A percentile compares a stretch with the other conserved stretches of the same genome.
phyloP scores from a whole-genome alignment of 495 filamentous ascomycete genomes.

The Talaromyces trachyspermus region DNA sequence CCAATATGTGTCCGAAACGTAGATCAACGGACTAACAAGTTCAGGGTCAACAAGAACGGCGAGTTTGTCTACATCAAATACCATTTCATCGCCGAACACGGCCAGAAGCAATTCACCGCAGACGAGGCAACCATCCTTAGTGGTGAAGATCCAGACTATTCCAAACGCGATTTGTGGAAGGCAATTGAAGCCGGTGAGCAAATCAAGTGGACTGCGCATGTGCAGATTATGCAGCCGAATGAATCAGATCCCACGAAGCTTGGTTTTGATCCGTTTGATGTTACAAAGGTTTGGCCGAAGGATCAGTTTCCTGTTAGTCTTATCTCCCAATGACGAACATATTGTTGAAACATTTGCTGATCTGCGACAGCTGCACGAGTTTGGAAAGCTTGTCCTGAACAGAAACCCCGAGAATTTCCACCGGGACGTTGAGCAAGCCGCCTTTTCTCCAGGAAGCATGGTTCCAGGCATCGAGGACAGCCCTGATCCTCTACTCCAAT shows the following conservation, averaged over 20 bases:
- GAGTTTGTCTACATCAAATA: constrained; percentile 53
- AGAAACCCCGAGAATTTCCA: constrained; percentile 68
- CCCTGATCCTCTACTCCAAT: constrained; percentile 43
- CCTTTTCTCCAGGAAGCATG: constrained; percentile 42
- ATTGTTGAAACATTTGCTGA: not conserved
- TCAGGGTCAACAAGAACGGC: constrained; percentile 42
- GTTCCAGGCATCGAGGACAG: constrained; percentile 43
- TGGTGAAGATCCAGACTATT: constrained; percentile 45
- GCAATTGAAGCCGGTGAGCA: constrained; percentile 40
- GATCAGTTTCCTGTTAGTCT: constrained; percentile 24
- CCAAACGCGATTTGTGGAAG: constrained; percentile 46
- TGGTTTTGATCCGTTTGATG: constrained; percentile 47
- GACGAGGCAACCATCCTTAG: constrained; percentile 39
- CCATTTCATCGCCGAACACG: constrained; percentile 47
- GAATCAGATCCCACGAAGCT: constrained; percentile 39
- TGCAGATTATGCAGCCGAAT: constrained; percentile 46
- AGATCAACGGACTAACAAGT: not conserved
- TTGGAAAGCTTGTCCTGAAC: constrained; percentile 60
- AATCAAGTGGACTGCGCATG: constrained; percentile 41
- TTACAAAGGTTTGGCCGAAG: constrained; percentile 46
- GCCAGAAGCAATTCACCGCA: constrained; percentile 47
- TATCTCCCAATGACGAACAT: not conserved
- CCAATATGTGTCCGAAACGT: not conserved
- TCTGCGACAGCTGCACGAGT: constrained; percentile 25
- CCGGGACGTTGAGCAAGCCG: constrained; percentile 45